These are phyloP conservation scores for Mycena floridula DNA, from an alignment of 768 basidiomycete genomes.

Conservation along the genomic window DNA sequence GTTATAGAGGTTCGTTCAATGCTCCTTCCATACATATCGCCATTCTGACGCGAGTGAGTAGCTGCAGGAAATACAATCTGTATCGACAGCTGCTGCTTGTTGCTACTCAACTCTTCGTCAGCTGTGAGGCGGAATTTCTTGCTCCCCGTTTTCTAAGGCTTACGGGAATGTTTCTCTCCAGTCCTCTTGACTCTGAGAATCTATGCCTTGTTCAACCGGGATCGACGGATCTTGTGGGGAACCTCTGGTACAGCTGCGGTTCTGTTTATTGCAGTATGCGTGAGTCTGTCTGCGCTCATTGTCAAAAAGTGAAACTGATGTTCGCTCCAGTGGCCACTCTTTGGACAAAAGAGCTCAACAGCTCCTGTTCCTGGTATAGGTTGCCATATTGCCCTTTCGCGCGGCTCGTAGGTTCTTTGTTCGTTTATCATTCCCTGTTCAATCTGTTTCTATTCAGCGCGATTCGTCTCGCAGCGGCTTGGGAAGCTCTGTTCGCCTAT, in stretches of 20 bases:
- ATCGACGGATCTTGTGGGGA: slow-evolving; percentile 27
- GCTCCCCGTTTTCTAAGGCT: no score
- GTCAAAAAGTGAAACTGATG: no score
- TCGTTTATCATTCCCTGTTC: neutral
- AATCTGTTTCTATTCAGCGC: neutral
- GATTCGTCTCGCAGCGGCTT: slow-evolving; percentile 2
- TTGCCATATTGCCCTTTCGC: slow-evolving; percentile 28
- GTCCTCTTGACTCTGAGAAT: slow-evolving; percentile 41
- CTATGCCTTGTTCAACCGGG: slow-evolving; percentile 42
- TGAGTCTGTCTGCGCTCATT: slow-evolving; percentile 21
- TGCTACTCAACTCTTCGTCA: slow-evolving; percentile 23
- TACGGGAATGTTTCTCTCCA: slow-evolving; percentile 9
- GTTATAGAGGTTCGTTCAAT: neutral
- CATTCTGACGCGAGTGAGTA: slow-evolving; percentile 4
- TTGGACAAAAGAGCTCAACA: slow-evolving; percentile 27
- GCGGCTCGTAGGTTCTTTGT: slow-evolving; percentile 20
- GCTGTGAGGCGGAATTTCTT: slow-evolving; percentile 16
- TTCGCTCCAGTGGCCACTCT: slow-evolving; percentile 38
- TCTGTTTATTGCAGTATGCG: slow-evolving; percentile 26
- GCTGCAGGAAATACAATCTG: slow-evolving; percentile 18
- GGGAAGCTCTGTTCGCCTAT: slow-evolving; percentile 34
- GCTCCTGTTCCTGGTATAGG: slow-evolving; percentile 18
- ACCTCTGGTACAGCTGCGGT: slow-evolving; percentile 26
- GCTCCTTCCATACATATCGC: neutral
- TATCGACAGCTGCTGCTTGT: slow-evolving; percentile 25